These are phyloP conservation scores for Pseudocercospora pini-densiflorae DNA, from an alignment of 2,329 filamentous ascomycete species.

Conservation along the genomic window DNA sequence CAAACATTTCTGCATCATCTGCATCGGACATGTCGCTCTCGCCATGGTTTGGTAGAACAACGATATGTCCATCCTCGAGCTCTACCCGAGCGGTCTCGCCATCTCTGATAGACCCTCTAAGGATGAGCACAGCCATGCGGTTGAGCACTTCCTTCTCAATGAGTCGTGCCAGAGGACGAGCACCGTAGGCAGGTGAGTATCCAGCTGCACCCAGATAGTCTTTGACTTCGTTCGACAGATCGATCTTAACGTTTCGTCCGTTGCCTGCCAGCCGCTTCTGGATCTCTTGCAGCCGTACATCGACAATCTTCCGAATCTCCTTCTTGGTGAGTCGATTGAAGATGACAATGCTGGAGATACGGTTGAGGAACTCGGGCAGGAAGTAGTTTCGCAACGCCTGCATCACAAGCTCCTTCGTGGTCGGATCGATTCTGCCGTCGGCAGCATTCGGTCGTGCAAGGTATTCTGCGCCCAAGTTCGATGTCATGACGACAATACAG, in stretches of 20 bases:
- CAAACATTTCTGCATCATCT: slow-evolving; percentile 69
- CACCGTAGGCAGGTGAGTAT: slow-evolving; percentile 95
- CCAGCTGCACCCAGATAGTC: slow-evolving; percentile 91
- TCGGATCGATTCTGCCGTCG: slow-evolving; percentile 83
- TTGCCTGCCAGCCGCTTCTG: slow-evolving; percentile 89
- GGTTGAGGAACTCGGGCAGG: slow-evolving; percentile 97
- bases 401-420: slow-evolving; percentile 89
- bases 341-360: slow-evolving; percentile 94
- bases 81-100: slow-evolving; percentile 82
- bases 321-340: slow-evolving; percentile 92
- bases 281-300: slow-evolving; percentile 84
- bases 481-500: slow-evolving; percentile 99
- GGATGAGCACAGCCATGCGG: slow-evolving; percentile 85
- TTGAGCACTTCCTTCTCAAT: slow-evolving; percentile 99
- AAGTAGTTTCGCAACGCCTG: slow-evolving; percentile 91
- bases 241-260: slow-evolving; percentile 80
- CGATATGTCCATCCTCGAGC: slow-evolving; percentile 77
- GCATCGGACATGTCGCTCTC: slow-evolving; percentile 60
- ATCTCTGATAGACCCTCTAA: slow-evolving; percentile 82
- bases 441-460: slow-evolving; percentile 77
- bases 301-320: slow-evolving; percentile 95
- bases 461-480: slow-evolving; percentile 93
- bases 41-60: slow-evolving; percentile 83
- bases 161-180: slow-evolving; percentile 81
- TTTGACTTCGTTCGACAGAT: slow-evolving; percentile 82